Conservation (phyloP, 176 grass and related monocot genomes). For the Oropetium thomaeum region DNA sequence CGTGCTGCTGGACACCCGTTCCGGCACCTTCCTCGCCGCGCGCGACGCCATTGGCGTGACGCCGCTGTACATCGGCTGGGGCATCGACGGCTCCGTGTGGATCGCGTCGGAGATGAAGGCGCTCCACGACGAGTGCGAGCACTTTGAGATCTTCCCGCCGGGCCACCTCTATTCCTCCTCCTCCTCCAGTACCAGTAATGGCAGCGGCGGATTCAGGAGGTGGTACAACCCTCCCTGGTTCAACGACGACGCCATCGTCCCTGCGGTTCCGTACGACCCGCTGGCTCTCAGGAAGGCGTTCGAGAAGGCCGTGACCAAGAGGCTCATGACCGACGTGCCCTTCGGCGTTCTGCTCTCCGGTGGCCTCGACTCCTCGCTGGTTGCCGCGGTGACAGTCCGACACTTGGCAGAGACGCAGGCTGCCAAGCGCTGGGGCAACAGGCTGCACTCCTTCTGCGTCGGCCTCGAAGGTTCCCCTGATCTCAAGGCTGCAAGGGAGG, state of each 20-base stretch:
- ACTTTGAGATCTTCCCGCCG: slow-evolving; percentile 85
- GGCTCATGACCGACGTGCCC: slow-evolving; percentile 89
- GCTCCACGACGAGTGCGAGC: slow-evolving; percentile 73
- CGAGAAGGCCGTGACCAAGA: slow-evolving; percentile 80
- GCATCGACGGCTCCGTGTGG: slow-evolving; percentile 82
- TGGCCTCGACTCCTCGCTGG: slow-evolving; percentile 77
- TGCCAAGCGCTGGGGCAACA: slow-evolving; percentile 51
- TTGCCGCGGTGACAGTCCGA: slow-evolving; percentile 58
- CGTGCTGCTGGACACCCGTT: slow-evolving; percentile 57
- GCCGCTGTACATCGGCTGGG: slow-evolving; percentile 87
- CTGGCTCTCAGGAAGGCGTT: slow-evolving; percentile 62
- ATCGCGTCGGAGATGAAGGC: slow-evolving; percentile 92
- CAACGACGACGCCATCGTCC: slow-evolving; percentile 31
- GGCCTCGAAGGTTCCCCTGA: slow-evolving; percentile 79
- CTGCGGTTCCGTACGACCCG: slow-evolving; percentile 47
- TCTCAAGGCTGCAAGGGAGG: slow-evolving; percentile 75
- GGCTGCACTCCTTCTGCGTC: slow-evolving; percentile 80
- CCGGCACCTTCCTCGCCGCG: slow-evolving; percentile 60
- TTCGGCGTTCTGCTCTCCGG: slow-evolving; percentile 86
- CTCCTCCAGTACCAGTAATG: too few relatives aligned
- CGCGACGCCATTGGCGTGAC: slow-evolving; percentile 79
- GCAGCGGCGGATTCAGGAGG: slow-evolving; percentile 39
- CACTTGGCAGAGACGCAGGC: slow-evolving; percentile 73
- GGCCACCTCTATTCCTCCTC: slow-evolving; percentile 79
- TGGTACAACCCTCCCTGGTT: slow-evolving; percentile 90